Evolutionary conservation across 106 monocot species (phyloP).

Genomic region (Dactylorhiza incarnata): DNA sequence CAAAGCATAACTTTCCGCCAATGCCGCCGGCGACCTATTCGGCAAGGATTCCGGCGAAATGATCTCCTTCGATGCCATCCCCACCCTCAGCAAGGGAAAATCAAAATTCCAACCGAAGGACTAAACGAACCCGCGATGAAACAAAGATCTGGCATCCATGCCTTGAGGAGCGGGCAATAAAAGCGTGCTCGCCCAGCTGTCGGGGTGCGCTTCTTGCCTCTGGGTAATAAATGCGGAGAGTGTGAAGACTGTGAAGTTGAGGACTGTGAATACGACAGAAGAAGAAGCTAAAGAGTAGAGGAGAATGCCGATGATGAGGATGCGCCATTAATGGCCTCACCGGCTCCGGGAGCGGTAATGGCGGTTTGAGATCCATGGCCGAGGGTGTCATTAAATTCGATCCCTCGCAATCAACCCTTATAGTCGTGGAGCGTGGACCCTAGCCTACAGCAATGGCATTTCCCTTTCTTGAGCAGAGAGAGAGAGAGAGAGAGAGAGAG

Average conservation of each 20-base stretch:
- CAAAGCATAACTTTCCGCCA: conserved; percentile 2
- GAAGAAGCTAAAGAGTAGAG: background rate
- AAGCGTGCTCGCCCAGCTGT: conserved; percentile 2
- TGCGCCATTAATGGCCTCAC: conserved; percentile 3
- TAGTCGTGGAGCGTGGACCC: background rate
- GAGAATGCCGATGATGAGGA: background rate
- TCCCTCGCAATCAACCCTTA: background rate
- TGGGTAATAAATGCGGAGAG: background rate
- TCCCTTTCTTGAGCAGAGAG: too few relatives aligned
- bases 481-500: background rate
- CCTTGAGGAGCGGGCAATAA: background rate
- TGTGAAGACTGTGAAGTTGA: too few relatives aligned
- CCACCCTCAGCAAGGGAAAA: background rate
- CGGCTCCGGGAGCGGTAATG: background rate
- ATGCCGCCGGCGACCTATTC: conserved; percentile 16
- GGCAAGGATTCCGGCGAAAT: conserved; percentile 22
- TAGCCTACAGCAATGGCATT: background rate
- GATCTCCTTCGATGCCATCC: conserved; percentile 53
- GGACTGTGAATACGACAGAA: background rate
- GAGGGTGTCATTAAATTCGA: background rate
- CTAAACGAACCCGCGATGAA: background rate
- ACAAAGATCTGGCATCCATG: background rate
- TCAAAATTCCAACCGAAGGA: too few relatives aligned
- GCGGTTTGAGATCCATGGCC: background rate
- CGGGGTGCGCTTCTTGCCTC: background rate